Evolutionary conservation across 164 flowering plant genomes (phyloP).

Genomic region (Nymphaea thermarum): DNA sequence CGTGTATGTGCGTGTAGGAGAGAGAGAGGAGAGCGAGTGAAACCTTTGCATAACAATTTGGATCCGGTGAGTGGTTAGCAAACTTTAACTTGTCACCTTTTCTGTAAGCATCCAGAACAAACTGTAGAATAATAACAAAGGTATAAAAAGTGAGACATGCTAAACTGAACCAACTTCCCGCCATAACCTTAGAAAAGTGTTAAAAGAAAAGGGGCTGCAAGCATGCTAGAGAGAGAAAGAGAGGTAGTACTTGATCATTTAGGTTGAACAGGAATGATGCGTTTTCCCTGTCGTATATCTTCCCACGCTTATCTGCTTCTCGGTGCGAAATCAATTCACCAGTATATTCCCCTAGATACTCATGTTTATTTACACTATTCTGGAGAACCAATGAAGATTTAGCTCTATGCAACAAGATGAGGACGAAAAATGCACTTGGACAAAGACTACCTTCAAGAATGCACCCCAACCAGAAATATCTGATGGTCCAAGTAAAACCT

Average conservation of each 20-base stretch:
- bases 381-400: conserved; percentile 20
- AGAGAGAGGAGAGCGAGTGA: neutral
- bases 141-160: conserved; percentile 4
- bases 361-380: conserved; percentile 90
- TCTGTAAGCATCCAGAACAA: conserved; percentile 94
- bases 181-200: neutral
- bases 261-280: conserved; percentile 96
- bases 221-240: neutral
- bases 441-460: conserved; percentile 67
- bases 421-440: neutral
- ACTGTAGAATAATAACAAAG: conserved; percentile 27
- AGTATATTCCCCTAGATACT: conserved; percentile 95
- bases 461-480: conserved; percentile 99
- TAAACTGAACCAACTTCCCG: neutral
- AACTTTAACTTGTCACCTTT: conserved; percentile 96
- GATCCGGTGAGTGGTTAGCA: conserved; percentile 97
- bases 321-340: conserved; percentile 95
- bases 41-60: conserved; percentile 99
- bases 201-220: neutral
- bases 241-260: conserved; percentile 70
- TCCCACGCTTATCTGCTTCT: conserved; percentile 99
- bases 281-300: conserved; percentile 96
- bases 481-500: conserved; percentile 95
- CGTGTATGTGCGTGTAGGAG: neutral
- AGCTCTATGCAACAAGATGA: conserved; percentile 2